Evolutionary conservation across 495 filamentous ascomycete genomes (phyloP).

Genomic region (Apodospora peruviana): DNA sequence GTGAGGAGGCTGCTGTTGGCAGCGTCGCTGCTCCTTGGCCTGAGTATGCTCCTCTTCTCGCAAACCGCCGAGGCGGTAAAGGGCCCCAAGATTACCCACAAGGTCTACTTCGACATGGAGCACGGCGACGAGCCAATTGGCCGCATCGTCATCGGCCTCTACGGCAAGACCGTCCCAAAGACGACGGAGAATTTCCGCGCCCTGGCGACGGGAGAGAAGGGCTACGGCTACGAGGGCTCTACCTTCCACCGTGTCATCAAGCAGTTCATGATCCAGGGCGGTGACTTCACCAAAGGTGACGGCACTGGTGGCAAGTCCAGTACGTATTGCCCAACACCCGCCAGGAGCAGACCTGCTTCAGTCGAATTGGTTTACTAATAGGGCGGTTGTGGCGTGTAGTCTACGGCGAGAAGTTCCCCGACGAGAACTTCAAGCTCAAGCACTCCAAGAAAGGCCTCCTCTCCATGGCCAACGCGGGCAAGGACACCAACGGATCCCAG

Average conservation of each 20-base stretch:
- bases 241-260: slow-evolving; percentile 98
- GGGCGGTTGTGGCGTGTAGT: slow-evolving; percentile 35
- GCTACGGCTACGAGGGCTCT: slow-evolving; percentile 91
- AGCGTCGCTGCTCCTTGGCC: slow-evolving; percentile 66
- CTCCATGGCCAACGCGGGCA: slow-evolving; percentile 96
- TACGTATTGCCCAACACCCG: slow-evolving; percentile 27
- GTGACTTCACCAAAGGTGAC: slow-evolving; percentile 95
- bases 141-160: slow-evolving; percentile 87
- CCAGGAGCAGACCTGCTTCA: not conserved
- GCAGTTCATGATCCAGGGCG: slow-evolving; percentile 98
- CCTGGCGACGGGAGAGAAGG: slow-evolving; percentile 94
- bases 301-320: slow-evolving; percentile 95
- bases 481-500: slow-evolving; percentile 97
- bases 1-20: slow-evolving; percentile 56
- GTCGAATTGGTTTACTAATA: not conserved
- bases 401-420: slow-evolving; percentile 89
- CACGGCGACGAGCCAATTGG: slow-evolving; percentile 85
- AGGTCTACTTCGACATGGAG: slow-evolving; percentile 94
- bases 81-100: slow-evolving; percentile 93
- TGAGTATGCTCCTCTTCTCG: slow-evolving; percentile 66
- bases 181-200: slow-evolving; percentile 98
- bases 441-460: slow-evolving; percentile 55
- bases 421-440: slow-evolving; percentile 99
- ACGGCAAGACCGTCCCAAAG: slow-evolving; percentile 97
- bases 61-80: slow-evolving; percentile 69